Evolutionary conservation across 495 filamentous ascomycete species (phyloP), one percentile per base, ranked within the genome.

Genomic region (Neurospora sp.): DNA sequence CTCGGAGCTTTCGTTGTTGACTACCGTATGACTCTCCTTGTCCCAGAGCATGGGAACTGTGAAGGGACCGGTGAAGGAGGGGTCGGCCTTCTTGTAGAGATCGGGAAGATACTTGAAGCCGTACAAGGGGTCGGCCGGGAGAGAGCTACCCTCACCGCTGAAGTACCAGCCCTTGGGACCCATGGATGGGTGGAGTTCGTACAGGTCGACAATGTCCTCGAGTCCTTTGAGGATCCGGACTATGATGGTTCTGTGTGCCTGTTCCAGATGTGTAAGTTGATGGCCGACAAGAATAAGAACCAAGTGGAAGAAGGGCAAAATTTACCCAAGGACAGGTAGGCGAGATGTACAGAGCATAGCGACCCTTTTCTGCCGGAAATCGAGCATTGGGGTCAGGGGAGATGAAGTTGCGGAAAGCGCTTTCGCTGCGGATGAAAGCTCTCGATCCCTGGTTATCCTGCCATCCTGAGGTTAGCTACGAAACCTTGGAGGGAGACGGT

Each of bases 11-110:
- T 93, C 92, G 74, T 93, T 93, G 80, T 86, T 92, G 73, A 93
- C 91, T 70, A 93, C 89, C 5, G 87, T 89, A 73, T 87, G 85
- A 22, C 78, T 81, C 80, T 90, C 88, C 77, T 86, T 91, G 78
- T 94, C 91, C 87, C 91, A 93, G 4, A 93, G 83, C 22, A 87
- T 85, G 0, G 92, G 92, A 0, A 93, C 90, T 2, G 92, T 93
- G 79, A 86, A 91, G 38, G 90, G 84, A 8, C 90, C 89, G 42
- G 83, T 78, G 75, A 92, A 94, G 69, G 82, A 75, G 0, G 87
- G 85, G 73, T 92, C 82, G 6, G 87, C 89, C 70, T 89, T 88
- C 75, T 87, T 82, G 80, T 94, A 94, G 31, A 93, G 79, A 59
- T 93, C 81, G 20, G 84, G 86, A 9, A 93, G 82, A 69, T 85